Percentiles rank a stretch among this genome's conserved stretches.
Evolutionary conservation across 2,329 filamentous ascomycete genomes (phyloP).

Genomic region (Westerdykella aurantiaca): DNA sequence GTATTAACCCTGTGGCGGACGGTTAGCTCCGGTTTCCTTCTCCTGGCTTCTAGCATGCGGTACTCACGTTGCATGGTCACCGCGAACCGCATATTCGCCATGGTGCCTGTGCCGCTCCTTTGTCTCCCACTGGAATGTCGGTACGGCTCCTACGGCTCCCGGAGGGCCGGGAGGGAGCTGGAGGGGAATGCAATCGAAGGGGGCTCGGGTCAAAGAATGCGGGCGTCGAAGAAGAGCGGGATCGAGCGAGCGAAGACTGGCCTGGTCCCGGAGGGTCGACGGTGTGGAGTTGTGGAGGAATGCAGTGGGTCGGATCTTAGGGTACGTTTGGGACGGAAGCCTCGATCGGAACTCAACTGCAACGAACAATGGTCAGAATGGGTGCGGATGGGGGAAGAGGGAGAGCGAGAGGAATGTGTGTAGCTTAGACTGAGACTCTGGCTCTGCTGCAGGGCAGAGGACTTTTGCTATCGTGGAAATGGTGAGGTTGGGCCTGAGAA

Average conservation of each 20-base stretch:
- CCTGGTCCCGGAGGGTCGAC: slow-evolving; percentile 15
- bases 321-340: slow-evolving; percentile 12
- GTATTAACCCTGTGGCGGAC: slow-evolving; percentile 47
- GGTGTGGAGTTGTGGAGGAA: slow-evolving; percentile 6
- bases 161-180: slow-evolving; percentile 35
- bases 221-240: slow-evolving; percentile 11
- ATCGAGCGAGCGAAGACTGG: slow-evolving; percentile 19
- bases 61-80: slow-evolving; percentile 47
- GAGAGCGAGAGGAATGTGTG: slow-evolving; percentile 19
- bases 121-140: slow-evolving; percentile 18
- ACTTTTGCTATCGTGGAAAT: slow-evolving; percentile 31
- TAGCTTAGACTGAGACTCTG: slow-evolving; percentile 31
- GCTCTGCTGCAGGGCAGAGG: slow-evolving; percentile 20
- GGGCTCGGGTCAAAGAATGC: slow-evolving; percentile 10
- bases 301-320: slow-evolving; percentile 15
- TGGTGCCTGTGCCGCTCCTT: slow-evolving; percentile 29
- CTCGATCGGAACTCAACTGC: slow-evolving; percentile 29
- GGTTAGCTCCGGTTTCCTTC: slow-evolving; percentile 14
- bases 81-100: slow-evolving; percentile 47
- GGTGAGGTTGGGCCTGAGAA: slow-evolving; percentile 25
- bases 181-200: slow-evolving; percentile 30
- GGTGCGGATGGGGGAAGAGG: slow-evolving; percentile 15
- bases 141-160: slow-evolving; percentile 36
- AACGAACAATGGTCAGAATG: slow-evolving; percentile 28
- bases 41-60: not conserved